Evolutionary conservation across 140 eudicot species (phyloP).

Genomic region (Bidens hawaiensis): DNA sequence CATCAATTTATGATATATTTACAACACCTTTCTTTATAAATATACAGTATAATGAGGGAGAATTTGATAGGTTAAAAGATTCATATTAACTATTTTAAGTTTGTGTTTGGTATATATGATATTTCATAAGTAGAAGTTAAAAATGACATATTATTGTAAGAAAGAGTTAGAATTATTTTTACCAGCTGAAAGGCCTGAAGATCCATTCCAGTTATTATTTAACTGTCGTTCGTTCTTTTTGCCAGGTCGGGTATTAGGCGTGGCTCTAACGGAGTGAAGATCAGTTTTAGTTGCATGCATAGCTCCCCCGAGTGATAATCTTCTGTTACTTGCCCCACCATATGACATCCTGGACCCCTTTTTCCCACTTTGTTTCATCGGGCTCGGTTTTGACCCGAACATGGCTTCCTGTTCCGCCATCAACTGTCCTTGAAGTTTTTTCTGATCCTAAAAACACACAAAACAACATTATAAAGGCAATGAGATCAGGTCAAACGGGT

Average conservation of each 20-base stretch:
- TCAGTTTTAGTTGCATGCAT: slow-evolving; percentile 75
- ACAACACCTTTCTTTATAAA: too few species aligned
- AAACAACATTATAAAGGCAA: slow-evolving; percentile 8
- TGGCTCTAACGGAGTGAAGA: slow-evolving; percentile 50
- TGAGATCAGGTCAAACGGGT: background rate
- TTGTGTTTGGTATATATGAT: too few species aligned
- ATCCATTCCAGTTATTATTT: slow-evolving; percentile 43
- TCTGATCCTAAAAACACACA: slow-evolving; percentile 64
- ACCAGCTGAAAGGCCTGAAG: slow-evolving; percentile 58
- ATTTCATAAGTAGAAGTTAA: too few species aligned
- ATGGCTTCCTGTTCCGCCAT: slow-evolving; percentile 86
- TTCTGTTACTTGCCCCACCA: slow-evolving; percentile 63
- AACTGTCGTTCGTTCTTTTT: slow-evolving; percentile 47
- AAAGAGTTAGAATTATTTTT: slow-evolving; percentile 3
- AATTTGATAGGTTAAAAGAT: too few species aligned
- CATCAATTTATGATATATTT: too few species aligned
- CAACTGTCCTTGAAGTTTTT: slow-evolving; percentile 89
- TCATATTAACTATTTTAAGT: too few species aligned
- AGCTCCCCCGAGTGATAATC: slow-evolving; percentile 80
- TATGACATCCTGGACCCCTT: slow-evolving; percentile 69
- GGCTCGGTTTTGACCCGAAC: slow-evolving; percentile 98
- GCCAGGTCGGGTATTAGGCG: slow-evolving; percentile 56
- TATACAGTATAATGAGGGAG: too few species aligned
- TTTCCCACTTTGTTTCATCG: slow-evolving; percentile 76
- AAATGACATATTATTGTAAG: background rate